Base-by-base conservation (phyloP, 2,329 filamentous ascomycete species). In the Lecanicillium sp. region DNA sequence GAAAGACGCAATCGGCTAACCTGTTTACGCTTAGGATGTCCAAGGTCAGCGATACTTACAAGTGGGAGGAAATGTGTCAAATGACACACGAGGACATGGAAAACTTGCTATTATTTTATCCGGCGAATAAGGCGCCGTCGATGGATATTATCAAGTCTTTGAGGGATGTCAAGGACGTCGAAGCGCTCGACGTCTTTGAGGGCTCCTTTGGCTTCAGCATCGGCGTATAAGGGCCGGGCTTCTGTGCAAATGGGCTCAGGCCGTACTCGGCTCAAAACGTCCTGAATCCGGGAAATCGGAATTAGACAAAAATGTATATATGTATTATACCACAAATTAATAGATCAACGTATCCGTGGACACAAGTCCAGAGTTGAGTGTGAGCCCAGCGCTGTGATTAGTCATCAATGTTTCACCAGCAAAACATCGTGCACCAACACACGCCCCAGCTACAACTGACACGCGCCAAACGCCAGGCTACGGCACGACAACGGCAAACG, bases 11-110 rank as follows among this genome's bases (percentile, higher is more conserved):
- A 41, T 47, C 21, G 36, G 44, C 37, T 47, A 41, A 47, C 44
- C 37, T 33, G 4, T 33, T 39, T 40, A 8, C 5, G 10, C 17
- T 5, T 54, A 89, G 86, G 90, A 97, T 97, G 87, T 89, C 83
- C 40, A 84, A 81, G 54, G 87, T 97, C 29, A 96, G 90, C 69
- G 89, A 96, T 57, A 75, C 82, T 29, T 96, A 91, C 74, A 83
- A 77, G 45, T 80, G 94, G 63, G 84, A 94, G 52, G 86, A 96
- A 53, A 78, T 97, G 56, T 90, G 88, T 56, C 78, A 79, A 27
- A 82, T 97, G 76, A 81, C 79, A 17, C 87, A 93, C 43, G 78
- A 84, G 58, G 90, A 90, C 58, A 95, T 97, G 86, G 82, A 87
- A 48, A 78, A 75, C 47, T 71, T 97, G n/a, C 69, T 97, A 30